A percentile compares a stretch with the other conserved stretches of the same genome.
These are phyloP conservation scores for Peronospora belbahrii DNA, from an alignment of 352 stramenopile genomes.

Conservation along the genomic window DNA sequence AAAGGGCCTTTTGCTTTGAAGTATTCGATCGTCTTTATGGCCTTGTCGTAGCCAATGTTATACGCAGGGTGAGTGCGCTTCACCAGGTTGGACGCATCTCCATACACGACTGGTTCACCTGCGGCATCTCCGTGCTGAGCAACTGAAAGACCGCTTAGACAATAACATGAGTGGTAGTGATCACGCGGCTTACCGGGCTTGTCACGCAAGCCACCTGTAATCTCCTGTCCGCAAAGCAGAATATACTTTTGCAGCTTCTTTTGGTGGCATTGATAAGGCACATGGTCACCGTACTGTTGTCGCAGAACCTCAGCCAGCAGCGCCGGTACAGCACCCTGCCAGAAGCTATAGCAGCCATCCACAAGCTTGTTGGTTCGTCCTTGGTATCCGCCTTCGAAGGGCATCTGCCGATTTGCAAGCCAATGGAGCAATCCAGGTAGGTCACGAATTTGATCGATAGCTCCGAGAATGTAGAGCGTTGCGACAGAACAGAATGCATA, in stretches of 20 bases:
- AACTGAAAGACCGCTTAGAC: conserved; percentile 92
- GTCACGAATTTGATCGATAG: conserved; percentile 44
- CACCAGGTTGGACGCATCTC: conserved; percentile 66
- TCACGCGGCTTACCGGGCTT: conserved; percentile 94
- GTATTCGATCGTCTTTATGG: conserved; percentile 51
- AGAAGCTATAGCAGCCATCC: conserved; percentile 99
- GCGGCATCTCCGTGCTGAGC: conserved; percentile 78
- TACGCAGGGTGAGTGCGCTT: conserved; percentile 84
- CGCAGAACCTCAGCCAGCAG: conserved; percentile 56
- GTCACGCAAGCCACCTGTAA: conserved; percentile 89
- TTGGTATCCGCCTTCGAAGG: conserved; percentile 86
- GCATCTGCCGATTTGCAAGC: conserved; percentile 92
- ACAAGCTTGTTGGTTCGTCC: conserved; percentile 99
- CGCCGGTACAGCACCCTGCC: conserved; percentile 89
- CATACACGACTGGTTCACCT: conserved; percentile 39
- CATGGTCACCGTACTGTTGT: conserved; percentile 24
- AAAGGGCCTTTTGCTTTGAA: conserved; percentile 59
- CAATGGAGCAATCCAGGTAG: conserved; percentile 71
- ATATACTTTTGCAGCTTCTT: conserved; percentile 89
- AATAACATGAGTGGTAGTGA: conserved; percentile 99
- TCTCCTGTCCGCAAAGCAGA: conserved; percentile 90
- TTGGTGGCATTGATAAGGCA: conserved; percentile 63
- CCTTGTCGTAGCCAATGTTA: conserved; percentile 89
- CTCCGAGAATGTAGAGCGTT: conserved; percentile 87
- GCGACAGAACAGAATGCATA: conserved; percentile 97